Conservation (phyloP, 2,329 filamentous ascomycete species). For the Aureobasidium leucospermi region DNA sequence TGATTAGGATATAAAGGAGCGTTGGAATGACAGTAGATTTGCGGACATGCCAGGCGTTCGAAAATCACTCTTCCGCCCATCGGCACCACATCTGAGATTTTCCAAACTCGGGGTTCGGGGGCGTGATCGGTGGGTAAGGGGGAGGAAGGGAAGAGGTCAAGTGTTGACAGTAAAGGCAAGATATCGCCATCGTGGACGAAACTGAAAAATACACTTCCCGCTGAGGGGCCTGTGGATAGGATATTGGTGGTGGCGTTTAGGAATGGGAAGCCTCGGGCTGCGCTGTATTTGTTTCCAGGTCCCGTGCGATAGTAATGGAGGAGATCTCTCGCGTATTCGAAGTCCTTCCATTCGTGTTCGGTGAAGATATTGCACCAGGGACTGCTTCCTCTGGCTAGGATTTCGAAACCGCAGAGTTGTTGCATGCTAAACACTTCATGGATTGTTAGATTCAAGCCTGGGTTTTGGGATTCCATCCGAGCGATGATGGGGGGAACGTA, state of each 20-base stretch:
- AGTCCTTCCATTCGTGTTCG: slow-evolving; percentile 45
- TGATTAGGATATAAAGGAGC: slow-evolving; percentile 25
- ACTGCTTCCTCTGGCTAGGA: slow-evolving; percentile 44
- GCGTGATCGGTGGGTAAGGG: slow-evolving; percentile 42
- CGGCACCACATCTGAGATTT: slow-evolving; percentile 48
- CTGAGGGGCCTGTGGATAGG: slow-evolving; percentile 34
- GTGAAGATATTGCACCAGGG: slow-evolving; percentile 52
- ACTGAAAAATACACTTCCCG: slow-evolving; percentile 48
- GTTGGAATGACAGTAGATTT: slow-evolving; percentile 20
- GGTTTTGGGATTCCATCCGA: slow-evolving; percentile 37
- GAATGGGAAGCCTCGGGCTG: slow-evolving; percentile 51
- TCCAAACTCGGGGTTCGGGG: slow-evolving; percentile 41
- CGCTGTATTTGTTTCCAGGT: slow-evolving; percentile 48
- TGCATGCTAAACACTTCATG: slow-evolving; percentile 53
- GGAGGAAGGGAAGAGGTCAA: slow-evolving; percentile 34
- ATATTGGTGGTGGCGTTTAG: slow-evolving; percentile 49
- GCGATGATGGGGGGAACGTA: slow-evolving; percentile 42
- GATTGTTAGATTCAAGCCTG: slow-evolving; percentile 36
- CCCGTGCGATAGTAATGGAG: slow-evolving; percentile 54
- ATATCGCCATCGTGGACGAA: slow-evolving; percentile 57
- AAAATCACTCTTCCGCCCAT: slow-evolving; percentile 52
- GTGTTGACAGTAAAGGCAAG: slow-evolving; percentile 45
- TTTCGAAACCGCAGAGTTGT: slow-evolving; percentile 56
- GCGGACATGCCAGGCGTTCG: slow-evolving; percentile 43
- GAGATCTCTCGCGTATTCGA: slow-evolving; percentile 53